Evolutionary conservation across 352 stramenopile genomes (phyloP).

Genomic region (Phytophthora ohioensis): DNA sequence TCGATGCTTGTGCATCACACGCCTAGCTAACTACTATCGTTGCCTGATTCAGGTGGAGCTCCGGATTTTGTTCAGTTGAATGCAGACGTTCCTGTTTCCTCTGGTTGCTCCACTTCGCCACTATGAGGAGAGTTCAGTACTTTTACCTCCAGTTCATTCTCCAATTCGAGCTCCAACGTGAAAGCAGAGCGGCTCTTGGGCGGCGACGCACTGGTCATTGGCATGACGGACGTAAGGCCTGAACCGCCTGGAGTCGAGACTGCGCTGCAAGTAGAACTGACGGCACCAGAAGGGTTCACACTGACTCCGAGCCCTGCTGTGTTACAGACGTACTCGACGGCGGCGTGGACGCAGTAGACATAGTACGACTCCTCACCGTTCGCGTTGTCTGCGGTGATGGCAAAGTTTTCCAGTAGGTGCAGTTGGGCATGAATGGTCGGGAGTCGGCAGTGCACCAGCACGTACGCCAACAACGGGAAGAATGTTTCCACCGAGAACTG

Average conservation of each 20-base stretch:
- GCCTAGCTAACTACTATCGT: conserved; percentile 26
- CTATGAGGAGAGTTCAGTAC: not conserved
- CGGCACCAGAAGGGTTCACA: conserved; percentile 4
- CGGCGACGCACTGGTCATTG: conserved; percentile 25
- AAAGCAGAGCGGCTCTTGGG: conserved; percentile 27
- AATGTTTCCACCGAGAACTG: conserved; percentile 90
- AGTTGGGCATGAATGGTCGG: conserved; percentile 82
- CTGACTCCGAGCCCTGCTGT: conserved; percentile 45
- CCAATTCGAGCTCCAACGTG: conserved; percentile 24
- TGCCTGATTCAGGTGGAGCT: conserved; percentile 12
- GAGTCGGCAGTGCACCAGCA: conserved; percentile 77
- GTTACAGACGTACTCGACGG: conserved; percentile 89
- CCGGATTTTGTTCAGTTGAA: not conserved
- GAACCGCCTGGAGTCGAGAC: conserved; percentile 32
- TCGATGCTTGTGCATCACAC: conserved; percentile 14
- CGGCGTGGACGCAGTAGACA: conserved; percentile 88
- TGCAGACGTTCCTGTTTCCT: conserved; percentile 12
- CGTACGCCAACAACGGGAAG: conserved; percentile 85
- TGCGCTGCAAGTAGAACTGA: conserved; percentile 32
- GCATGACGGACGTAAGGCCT: conserved; percentile 28
- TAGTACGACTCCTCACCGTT: conserved; percentile 92
- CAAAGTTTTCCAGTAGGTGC: conserved; percentile 85
- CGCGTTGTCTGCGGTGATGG: conserved; percentile 79
- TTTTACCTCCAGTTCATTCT: conserved; percentile 31
- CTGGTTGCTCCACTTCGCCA: conserved; percentile 8